phyloP scores from a whole-genome alignment of 1,139 yeast species.

The Suhomyces bribrorum region DNA sequence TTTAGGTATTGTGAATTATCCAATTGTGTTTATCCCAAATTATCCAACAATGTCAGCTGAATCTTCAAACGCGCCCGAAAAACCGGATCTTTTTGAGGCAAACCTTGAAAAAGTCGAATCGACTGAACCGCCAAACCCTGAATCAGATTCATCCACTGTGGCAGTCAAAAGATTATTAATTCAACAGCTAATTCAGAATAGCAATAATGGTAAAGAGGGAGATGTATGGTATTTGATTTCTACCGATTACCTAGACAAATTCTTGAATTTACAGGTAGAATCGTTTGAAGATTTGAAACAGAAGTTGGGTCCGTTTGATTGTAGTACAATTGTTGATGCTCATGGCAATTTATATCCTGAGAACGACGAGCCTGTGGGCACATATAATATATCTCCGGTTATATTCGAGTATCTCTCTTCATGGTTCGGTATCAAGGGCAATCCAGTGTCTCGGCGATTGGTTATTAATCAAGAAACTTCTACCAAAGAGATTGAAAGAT shows the following conservation, averaged over 20 bases:
- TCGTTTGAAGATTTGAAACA: constrained; percentile 28
- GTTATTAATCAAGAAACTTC: constrained; percentile 41
- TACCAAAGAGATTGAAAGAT: constrained; percentile 49
- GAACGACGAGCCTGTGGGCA: constrained; percentile 31
- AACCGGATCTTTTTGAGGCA: neutral
- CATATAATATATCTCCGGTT: constrained; percentile 36
- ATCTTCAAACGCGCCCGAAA: neutral
- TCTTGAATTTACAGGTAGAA: constrained; percentile 27
- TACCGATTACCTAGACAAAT: constrained; percentile 27
- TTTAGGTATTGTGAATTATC: neutral
- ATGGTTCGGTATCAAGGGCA: constrained; percentile 56
- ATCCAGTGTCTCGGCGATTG: constrained; percentile 50
- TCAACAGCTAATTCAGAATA: constrained; percentile 21
- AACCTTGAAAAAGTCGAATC: neutral
- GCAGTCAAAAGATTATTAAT: constrained; percentile 21
- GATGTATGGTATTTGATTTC: constrained; percentile 43
- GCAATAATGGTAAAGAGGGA: constrained; percentile 24
- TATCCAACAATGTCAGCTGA: neutral
- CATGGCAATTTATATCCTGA: constrained; percentile 36
- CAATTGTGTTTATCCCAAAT: neutral
- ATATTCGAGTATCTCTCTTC: constrained; percentile 45
- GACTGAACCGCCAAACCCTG: neutral
- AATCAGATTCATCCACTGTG: constrained; percentile 1
- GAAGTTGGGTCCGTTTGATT: constrained; percentile 37
- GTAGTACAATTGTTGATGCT: constrained; percentile 30